A percentile compares a stretch with the other conserved stretches of the same genome.
phyloP scores from a whole-genome alignment of 257 asterid species.

The Solanum sejunctum region DNA sequence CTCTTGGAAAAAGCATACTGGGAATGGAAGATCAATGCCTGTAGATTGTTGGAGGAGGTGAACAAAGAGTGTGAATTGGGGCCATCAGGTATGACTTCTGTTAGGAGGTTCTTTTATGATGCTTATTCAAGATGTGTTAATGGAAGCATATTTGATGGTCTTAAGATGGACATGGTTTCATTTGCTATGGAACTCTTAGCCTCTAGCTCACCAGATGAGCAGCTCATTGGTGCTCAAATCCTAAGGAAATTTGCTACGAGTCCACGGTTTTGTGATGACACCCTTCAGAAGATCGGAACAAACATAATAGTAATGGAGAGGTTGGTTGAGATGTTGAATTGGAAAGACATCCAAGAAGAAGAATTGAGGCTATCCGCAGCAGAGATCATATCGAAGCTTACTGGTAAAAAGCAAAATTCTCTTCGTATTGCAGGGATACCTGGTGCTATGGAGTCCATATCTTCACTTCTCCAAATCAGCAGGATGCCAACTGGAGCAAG shows the following conservation, averaged over 20 bases:
- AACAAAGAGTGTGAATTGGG: slow-evolving; percentile 65
- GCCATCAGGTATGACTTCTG: slow-evolving; percentile 51
- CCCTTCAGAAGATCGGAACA: slow-evolving; percentile 84
- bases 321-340: slow-evolving; percentile 78
- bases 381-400: slow-evolving; percentile 47
- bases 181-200: slow-evolving; percentile 71
- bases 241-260: slow-evolving; percentile 37
- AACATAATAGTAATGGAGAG: slow-evolving; percentile 59
- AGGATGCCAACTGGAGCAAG: slow-evolving; percentile 34
- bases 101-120: slow-evolving; percentile 72
- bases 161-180: slow-evolving; percentile 87
- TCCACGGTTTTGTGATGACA: slow-evolving; percentile 43
- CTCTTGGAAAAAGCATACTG: slow-evolving; percentile 85
- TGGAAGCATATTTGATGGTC: slow-evolving; percentile 87
- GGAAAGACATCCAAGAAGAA: slow-evolving; percentile 78
- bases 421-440: slow-evolving; percentile 68
- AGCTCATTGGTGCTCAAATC: slow-evolving; percentile 69
- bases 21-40: slow-evolving; percentile 70
- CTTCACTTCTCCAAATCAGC: slow-evolving; percentile 53
- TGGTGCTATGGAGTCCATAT: slow-evolving; percentile 79
- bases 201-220: slow-evolving; percentile 77
- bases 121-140: slow-evolving; percentile 66
- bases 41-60: slow-evolving; percentile 42
- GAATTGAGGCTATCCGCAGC: slow-evolving; percentile 77
- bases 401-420: slow-evolving; percentile 58